Evolutionary conservation across 78 protist genomes (phyloP), one percentile per base, ranked within the genome.

Genomic region (Anaeramoeba ignava): DNA sequence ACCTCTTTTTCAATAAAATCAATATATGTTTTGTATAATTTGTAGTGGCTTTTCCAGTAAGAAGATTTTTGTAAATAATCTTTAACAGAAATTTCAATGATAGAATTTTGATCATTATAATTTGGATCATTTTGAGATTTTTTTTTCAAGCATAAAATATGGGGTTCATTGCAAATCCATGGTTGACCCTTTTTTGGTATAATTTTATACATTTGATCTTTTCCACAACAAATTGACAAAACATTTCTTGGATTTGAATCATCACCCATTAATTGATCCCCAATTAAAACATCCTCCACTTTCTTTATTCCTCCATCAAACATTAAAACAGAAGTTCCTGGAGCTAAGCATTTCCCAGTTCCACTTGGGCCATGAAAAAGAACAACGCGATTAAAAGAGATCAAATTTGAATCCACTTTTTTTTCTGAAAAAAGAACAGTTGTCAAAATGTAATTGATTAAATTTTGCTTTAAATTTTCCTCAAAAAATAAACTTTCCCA

Each of bases 351-450:
- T 87, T 95, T 94, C 38, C 98, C 97, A 0, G 98, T 93, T 1
- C 99, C 99, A 0, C 98, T 98, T 27, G 98, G 98, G 0, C 99
- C 99, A 89, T 95, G 95, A 27, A 95, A 88, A 3, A 95, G 91
- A 2, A 94, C 33, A 12, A 94, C 89, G 3, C 84, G 33, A 23
- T 82, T 82, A 79, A 67, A 82, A 8, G 83, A 12, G 1, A 87
- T 79, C 41, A 82, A 41, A 23, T 82, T 87, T 12, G 89, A 67
- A 40, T 87, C 80, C 1, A 87, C 23, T 23, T 3, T 41, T 23
- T 1, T 0, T 8, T 87, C 85, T 1, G 85, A 40, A 39, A 87
- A 87, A 68, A 82, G 34, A 3, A 86, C 37, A 27, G 88, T n/a
- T 34, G 88, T 81, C 17, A 40, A 41, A 2, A 39, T 2, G 3